Evolutionary conservation across 2,329 filamentous ascomycete species (phyloP).

Genomic region (Aspergillus fructus): DNA sequence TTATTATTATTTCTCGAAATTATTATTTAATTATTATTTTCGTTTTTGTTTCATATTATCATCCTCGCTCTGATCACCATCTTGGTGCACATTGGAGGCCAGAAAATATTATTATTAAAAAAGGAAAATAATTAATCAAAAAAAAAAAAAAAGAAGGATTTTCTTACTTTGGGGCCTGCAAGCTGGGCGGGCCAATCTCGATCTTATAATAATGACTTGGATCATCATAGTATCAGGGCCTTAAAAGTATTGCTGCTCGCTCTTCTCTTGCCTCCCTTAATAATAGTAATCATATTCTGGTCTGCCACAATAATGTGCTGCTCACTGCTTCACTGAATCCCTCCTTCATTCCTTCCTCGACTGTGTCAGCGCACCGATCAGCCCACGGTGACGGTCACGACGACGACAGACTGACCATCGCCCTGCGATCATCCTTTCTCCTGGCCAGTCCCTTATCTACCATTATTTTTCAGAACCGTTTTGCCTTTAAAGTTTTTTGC

Average conservation of each 20-base stretch:
- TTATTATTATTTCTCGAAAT: neutral
- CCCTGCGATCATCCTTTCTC: neutral
- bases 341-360: neutral
- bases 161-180: conserved; percentile 11
- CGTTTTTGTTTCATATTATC: neutral
- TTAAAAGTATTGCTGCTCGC: neutral
- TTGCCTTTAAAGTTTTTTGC: neutral
- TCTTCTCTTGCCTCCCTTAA: conserved; percentile 2
- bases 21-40: no score
- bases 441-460: neutral
- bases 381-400: no score
- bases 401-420: neutral
- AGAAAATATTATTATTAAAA: neutral
- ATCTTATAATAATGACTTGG: neutral
- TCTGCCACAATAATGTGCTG: neutral
- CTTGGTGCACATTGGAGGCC: neutral
- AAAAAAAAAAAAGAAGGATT: conserved; percentile 2
- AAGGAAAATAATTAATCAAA: neutral
- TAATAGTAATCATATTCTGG: neutral
- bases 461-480: neutral
- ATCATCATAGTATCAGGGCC: neutral
- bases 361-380: neutral
- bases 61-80: neutral
- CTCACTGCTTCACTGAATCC: neutral
- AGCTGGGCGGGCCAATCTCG: conserved; percentile 8